Evolutionary conservation across 345 rosid genomes (phyloP), one percentile per base, ranked within the genome.

Genomic region (Ceriops zippeliana): DNA sequence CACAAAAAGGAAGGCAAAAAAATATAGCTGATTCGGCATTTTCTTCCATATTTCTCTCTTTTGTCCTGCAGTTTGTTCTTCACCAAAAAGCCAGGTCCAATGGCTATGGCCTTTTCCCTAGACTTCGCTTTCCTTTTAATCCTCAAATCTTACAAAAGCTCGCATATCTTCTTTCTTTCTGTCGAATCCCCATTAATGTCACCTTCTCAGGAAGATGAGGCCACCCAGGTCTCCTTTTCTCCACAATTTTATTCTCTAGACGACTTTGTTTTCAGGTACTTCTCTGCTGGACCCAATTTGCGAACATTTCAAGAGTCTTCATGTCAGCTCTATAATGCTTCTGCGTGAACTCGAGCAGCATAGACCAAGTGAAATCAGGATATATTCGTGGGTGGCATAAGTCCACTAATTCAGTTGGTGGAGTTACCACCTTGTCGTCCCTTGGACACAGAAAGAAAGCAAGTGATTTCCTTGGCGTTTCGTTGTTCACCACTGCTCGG

Each of bases 241-340:
- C n/a, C 32, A 31, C 7, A 21, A 24, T 5, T 49, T 17, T 9
- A 37, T 42, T 42, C 49, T 42, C 28, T 56, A 8, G 7, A 56
- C 13, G 26, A 56, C 62, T 56, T 67, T 35, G 17, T 54, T 49
- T 21, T 26, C 52, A 56, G 35, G 1, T 4, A 52, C 24, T 37
- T 72, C 73, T 61, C 70, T 85, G 82, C 31, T 78, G 81, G 68
- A 61, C 65, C 75, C 75, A 71, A 21, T 63, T 71, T 17, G 57
- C 1, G 75, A 71, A 71, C 30, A 13, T 58, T 10, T 64, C 58
- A 47, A 71, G 75, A 1, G 75, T 71, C 24, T 64, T 65, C 63
- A 64, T 65, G 51, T 71, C 75, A 24, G 69, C 64, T 46, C 75
- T 56, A 27, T 71, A 71, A 24, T 71, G 75, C 69, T 71, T 71